Percentiles rank a stretch among this genome's conserved stretches.
These are phyloP conservation scores for Diddensiella caesifluorescens DNA, from an alignment of 805 yeast species.

Conservation along the genomic window DNA sequence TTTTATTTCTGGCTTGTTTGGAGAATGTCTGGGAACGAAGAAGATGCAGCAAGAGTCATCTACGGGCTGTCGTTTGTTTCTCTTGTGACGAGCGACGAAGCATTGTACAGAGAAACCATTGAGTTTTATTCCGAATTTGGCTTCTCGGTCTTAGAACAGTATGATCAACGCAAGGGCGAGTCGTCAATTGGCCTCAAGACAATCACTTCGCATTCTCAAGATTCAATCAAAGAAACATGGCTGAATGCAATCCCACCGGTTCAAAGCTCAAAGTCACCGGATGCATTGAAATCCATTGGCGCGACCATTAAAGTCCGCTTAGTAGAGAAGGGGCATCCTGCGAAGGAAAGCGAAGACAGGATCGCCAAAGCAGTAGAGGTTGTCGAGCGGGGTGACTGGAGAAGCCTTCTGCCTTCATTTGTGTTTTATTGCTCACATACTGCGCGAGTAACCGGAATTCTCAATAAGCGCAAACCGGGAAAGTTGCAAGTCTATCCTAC, in stretches of 20 bases:
- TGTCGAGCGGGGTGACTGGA: constrained; percentile 40
- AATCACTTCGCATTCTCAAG: constrained; percentile 23
- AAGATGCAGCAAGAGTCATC: constrained; percentile 6
- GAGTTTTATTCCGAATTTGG: constrained; percentile 53
- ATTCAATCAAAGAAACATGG: constrained; percentile 27
- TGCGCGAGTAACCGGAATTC: constrained; percentile 17
- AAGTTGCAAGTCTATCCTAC: constrained; percentile 53
- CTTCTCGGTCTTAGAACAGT: constrained; percentile 35
- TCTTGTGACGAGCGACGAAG: constrained; percentile 47
- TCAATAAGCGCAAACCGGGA: constrained; percentile 31
- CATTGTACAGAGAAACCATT: constrained; percentile 42
- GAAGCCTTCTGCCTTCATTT: constrained; percentile 40
- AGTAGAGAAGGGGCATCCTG: constrained; percentile 25
- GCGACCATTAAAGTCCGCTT: constrained; percentile 30
- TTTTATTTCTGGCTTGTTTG: too few species aligned
- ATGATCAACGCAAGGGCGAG: constrained; percentile 27
- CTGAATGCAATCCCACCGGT: constrained; percentile 25
- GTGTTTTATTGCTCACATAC: constrained; percentile 40
- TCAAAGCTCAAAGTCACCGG: constrained; percentile 7
- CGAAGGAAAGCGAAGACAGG: constrained; percentile 17
- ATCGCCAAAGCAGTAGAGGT: constrained; percentile 17
- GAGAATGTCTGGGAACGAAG: too few species aligned
- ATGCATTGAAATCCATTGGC: constrained; percentile 16
- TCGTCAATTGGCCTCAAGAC: constrained; percentile 22
- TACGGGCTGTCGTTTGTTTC: constrained; percentile 25